Percentiles rank a stretch among this genome's conserved stretches.
Conservation (phyloP, 148 eudicot species). For the Chenopodium formosanum region DNA sequence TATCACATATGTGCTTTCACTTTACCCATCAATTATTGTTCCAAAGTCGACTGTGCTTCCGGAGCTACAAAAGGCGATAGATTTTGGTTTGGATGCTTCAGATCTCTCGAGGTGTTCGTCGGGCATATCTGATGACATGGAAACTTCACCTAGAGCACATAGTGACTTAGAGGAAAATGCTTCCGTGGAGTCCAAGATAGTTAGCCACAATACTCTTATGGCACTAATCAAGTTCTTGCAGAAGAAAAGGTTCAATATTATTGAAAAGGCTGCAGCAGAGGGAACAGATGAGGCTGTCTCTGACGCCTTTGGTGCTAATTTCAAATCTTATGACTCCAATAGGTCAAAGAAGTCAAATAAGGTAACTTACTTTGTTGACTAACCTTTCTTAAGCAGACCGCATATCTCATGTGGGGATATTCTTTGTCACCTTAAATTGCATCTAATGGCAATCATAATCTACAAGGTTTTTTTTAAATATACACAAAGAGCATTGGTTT, state of each 20-base stretch:
- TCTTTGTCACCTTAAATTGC: not conserved
- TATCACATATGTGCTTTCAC: constrained; percentile 83
- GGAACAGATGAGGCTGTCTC: constrained; percentile 94
- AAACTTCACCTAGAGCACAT: constrained; percentile 46
- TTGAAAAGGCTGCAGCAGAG: constrained; percentile 94
- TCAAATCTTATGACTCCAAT: constrained; percentile 51
- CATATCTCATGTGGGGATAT: not conserved
- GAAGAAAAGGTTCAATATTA: constrained; percentile 69
- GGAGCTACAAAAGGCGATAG: constrained; percentile 76
- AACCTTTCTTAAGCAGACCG: not conserved
- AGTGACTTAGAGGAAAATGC: constrained; percentile 59
- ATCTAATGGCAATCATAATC: not conserved
- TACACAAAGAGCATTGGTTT: not conserved
- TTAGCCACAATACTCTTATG: constrained; percentile 92
- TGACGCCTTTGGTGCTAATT: constrained; percentile 80
- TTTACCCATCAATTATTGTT: constrained; percentile 77
- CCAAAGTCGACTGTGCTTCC: constrained; percentile 70
- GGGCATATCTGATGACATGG: constrained; percentile 86
- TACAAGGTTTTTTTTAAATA: not conserved
- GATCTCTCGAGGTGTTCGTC: constrained; percentile 75
- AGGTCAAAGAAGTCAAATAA: constrained; percentile 62
- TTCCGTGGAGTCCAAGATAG: constrained; percentile 77
- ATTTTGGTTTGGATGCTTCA: constrained; percentile 60
- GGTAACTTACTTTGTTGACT: constrained; percentile 41
- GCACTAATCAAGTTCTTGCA: constrained; percentile 89